These are phyloP conservation scores for Puccinia sorghi DNA, from an alignment of 1,284 basidiomycete species.

Conservation along the genomic window DNA sequence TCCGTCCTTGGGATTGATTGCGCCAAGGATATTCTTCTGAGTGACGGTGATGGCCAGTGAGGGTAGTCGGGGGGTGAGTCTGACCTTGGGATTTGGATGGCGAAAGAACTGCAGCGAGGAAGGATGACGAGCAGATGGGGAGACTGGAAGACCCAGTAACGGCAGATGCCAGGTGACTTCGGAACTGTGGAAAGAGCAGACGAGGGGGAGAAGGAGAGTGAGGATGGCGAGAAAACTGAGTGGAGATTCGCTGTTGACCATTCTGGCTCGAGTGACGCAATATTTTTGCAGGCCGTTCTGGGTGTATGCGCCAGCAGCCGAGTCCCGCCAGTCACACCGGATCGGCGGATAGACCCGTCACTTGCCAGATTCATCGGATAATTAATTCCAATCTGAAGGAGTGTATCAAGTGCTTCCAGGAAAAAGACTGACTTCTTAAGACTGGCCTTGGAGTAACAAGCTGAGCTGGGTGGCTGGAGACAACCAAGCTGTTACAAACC, in stretches of 20 bases:
- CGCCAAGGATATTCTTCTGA: conserved; percentile 34
- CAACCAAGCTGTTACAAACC: no score
- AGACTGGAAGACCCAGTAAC: conserved; percentile 27
- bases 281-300: no score
- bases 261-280: no score
- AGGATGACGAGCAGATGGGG: not conserved
- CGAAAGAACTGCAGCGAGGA: conserved; percentile 33
- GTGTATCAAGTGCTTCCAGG: no score
- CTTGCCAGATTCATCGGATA: no score
- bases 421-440: no score
- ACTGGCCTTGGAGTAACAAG: no score
- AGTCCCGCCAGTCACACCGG: no score
- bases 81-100: conserved; percentile 38
- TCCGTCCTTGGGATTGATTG: conserved; percentile 43
- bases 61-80: conserved; percentile 29
- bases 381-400: no score
- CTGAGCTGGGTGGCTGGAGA: no score
- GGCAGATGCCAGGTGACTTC: conserved; percentile 45
- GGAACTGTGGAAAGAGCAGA: not conserved
- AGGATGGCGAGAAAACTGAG: not conserved
- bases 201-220: not conserved
- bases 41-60: conserved; percentile 36
- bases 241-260: conserved; percentile 12
- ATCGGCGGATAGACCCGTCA: no score
- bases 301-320: no score